Evolutionary conservation across 331 rosid genomes (phyloP), one percentile per base, ranked within the genome.

Genomic region (Malus hybrid): DNA sequence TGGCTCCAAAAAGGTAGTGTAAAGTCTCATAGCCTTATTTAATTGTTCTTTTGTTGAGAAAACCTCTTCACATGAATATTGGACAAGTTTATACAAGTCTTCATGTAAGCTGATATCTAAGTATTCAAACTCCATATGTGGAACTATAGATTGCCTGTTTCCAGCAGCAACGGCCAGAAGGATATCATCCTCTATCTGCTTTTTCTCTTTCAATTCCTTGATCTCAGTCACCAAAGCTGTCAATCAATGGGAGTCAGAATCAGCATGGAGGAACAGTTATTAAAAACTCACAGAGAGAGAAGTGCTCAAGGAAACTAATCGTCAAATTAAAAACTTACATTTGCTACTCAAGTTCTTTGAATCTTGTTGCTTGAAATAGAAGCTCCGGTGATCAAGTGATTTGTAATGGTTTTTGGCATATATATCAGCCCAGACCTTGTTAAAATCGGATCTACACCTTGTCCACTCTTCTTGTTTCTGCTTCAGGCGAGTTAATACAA

Each of bases 401-500:
- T 92, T 92, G 88, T 88, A 87, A 86, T 92, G 97, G 78, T 92
- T 92, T 85, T 90, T 90, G 65, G 94, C 76, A 86, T 92, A 92
- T 67, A 92, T 86, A 75, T 92, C 96, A 65, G 97, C 97, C 97
- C 97, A 92, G 71, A 90, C 93, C 85, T 92, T 90, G 79, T 88
- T 88, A 77, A 92, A 92, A 84, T 92, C 93, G 36, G 90, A 78
- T 62, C 93, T 91, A 74, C 97, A 92, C 82, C 84, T 81, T 67
- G 84, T 88, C 97, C 96, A 92, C 84, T 92, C 97, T 69, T 90
- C 96, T 85, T 90, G 96, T 76, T 90, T 92, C 83, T 92, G 97
- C 85, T 92, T 90, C 80, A 92, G 77, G 70, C 96, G 93, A 66
- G 86, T 88, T 84, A 88, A 79, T 81, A 90, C 79, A 78, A 90